Conservation (phyloP, 139 green algal genomes). For the Tetradesmus obliquus region DNA sequence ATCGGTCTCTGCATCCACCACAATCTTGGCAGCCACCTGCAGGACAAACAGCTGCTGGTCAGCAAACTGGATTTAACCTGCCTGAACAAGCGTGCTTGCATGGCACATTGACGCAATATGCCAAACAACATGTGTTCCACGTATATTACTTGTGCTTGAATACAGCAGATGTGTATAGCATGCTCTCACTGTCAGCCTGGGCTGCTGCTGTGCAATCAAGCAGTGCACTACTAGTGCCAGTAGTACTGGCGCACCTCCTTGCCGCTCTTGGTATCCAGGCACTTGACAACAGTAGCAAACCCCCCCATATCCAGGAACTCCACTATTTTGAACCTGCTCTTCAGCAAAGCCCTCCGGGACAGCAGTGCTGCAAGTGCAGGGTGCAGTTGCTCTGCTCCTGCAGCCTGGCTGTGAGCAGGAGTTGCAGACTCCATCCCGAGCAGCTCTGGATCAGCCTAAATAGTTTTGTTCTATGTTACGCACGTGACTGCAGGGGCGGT, state of each 20-base stretch:
- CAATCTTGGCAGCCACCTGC: slow-evolving; percentile 35
- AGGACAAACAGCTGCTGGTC: not conserved
- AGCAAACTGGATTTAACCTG: not conserved
- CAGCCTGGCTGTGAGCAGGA: not conserved
- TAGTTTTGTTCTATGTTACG: too few relatives aligned
- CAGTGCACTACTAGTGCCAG: not conserved
- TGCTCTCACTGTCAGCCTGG: not conserved
- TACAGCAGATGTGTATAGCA: not conserved
- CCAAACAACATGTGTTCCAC: not conserved
- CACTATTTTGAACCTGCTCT: slow-evolving; percentile 6
- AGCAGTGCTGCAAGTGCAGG: slow-evolving; percentile 8
- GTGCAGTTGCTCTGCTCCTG: not conserved
- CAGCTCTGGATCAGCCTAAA: not conserved
- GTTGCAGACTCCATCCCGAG: not conserved
- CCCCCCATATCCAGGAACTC: slow-evolving; percentile 24
- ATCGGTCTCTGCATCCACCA: not conserved
- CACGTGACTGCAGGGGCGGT: not conserved
- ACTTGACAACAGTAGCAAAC: slow-evolving; percentile 20
- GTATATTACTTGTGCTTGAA: not conserved
- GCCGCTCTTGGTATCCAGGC: not conserved
- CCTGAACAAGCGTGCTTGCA: not conserved
- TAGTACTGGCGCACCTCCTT: not conserved
- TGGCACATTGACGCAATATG: not conserved
- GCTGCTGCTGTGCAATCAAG: not conserved
- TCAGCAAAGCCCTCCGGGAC: not conserved